Evolutionary conservation across 2,329 filamentous ascomycete genomes (phyloP), one percentile per base, ranked within the genome.

Genomic region (Neospermospora avenae): DNA sequence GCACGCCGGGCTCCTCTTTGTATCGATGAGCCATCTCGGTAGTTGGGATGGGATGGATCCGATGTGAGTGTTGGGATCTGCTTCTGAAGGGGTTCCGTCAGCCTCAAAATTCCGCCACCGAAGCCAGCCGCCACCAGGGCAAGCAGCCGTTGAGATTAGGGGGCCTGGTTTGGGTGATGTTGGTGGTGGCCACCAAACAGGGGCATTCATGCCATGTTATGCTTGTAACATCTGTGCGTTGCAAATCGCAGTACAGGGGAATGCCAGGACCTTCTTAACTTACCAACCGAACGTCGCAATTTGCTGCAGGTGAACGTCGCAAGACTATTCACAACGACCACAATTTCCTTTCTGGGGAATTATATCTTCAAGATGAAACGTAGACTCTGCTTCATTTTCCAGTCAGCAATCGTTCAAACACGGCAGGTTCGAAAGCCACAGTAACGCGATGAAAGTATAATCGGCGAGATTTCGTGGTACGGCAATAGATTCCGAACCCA

Each of bases 1-100:
- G 66, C 51, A 69, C 67, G 56, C 67, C 68, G 22, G 77, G 72
- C 63, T 79, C 77, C 71, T 79, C 76, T 73, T 80, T 80, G 74
- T 79, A 80, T 56, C 68, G 70, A 67, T 72, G 70, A 35, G 69
- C 64, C 70, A 72, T 72, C 59, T 68, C 62, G 63, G 57, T 64
- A 62, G 63, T 62, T 62, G 56, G 28, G 54, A 18, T 35, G 41
- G 20, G 54, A 39, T 48, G 28, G 28, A 31, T 31, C 35, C 48
- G 55, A 37, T 37, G 39, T 42, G 41, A 42, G 13, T 56, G 54
- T 37, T 42, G 24, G 49, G 44, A 54, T 61, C 64, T 64, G 56
- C 55, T 63, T 53, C 59, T 61, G 34, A 48, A 46, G 37, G 11
- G 28, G 28, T 59, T 49, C 55, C 24, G 61, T 68, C 63, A 70